Evolutionary conservation across 345 rosid genomes (phyloP).

Genomic region (Populus nigra): DNA sequence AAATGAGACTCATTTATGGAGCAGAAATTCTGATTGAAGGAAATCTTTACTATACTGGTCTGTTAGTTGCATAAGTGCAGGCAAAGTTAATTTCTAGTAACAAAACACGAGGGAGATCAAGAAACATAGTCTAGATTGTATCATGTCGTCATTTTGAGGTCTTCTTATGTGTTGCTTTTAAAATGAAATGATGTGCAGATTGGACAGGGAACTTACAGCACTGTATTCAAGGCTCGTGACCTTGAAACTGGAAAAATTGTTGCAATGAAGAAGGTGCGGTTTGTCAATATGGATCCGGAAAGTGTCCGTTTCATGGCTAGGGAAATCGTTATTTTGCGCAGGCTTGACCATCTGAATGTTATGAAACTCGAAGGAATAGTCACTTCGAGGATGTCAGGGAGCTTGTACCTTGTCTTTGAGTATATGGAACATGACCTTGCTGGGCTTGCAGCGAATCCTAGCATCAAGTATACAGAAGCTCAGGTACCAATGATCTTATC

Average conservation of each 20-base stretch:
- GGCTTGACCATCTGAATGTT: slow-evolving; percentile 80
- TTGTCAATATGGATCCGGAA: slow-evolving; percentile 80
- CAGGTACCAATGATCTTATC: slow-evolving; percentile 44
- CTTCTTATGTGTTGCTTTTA: not conserved
- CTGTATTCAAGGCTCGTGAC: slow-evolving; percentile 74
- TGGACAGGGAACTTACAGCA: slow-evolving; percentile 94
- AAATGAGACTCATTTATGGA: not conserved
- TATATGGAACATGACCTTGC: slow-evolving; percentile 97
- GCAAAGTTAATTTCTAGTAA: not conserved
- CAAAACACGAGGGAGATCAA: not conserved
- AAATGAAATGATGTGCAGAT: slow-evolving; percentile 47
- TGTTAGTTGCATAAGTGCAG: not conserved
- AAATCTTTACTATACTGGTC: not conserved
- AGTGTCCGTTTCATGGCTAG: slow-evolving; percentile 96
- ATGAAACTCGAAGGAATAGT: slow-evolving; percentile 84
- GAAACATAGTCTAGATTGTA: not conserved
- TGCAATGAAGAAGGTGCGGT: slow-evolving; percentile 95
- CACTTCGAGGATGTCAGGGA: slow-evolving; percentile 72
- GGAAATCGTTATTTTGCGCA: slow-evolving; percentile 72
- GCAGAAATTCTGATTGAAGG: not conserved
- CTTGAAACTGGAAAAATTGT: slow-evolving; percentile 66
- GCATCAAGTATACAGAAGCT: slow-evolving; percentile 71
- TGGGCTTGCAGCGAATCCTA: slow-evolving; percentile 70
- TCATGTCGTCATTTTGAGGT: not conserved
- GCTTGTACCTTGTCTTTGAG: slow-evolving; percentile 83